Percentiles rank a stretch among this genome's conserved stretches.
These are phyloP conservation scores for Fragilaria radians DNA, from an alignment of 108 stramenopile genomes.

Conservation along the genomic window DNA sequence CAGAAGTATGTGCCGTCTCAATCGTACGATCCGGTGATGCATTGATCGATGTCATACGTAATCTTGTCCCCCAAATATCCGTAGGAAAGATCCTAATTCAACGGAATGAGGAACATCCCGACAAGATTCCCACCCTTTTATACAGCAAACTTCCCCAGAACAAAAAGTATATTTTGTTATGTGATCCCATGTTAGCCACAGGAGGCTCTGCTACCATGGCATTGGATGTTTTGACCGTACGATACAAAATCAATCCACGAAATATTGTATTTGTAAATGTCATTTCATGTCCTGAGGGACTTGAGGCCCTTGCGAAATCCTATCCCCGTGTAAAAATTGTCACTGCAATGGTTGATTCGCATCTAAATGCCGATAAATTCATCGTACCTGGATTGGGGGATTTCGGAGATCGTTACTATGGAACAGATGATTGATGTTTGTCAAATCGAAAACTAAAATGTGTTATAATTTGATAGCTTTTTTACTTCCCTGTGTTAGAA, in stretches of 20 bases:
- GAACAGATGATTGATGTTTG: too few relatives aligned
- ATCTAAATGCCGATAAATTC: conserved; percentile 90
- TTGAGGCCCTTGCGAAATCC: conserved; percentile 36
- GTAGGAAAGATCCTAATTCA: conserved; percentile 98
- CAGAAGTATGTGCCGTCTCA: conserved; percentile 73
- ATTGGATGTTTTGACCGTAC: conserved; percentile 53
- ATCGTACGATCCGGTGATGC: conserved; percentile 93
- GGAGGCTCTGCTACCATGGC: conserved; percentile 90
- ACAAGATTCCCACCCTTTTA: conserved; percentile 79
- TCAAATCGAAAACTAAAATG: too few relatives aligned
- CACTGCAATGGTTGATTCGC: conserved; percentile 83
- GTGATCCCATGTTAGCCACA: conserved; percentile 99
- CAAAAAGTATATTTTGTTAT: conserved; percentile 78
- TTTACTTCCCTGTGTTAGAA: too few relatives aligned
- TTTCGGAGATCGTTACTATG: conserved; percentile 36
- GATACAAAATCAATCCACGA: conserved; percentile 48
- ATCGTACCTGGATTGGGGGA: conserved; percentile 98
- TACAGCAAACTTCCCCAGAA: conserved; percentile 89
- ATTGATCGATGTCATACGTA: conserved; percentile 79
- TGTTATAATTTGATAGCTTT: too few relatives aligned
- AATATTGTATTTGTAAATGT: conserved; percentile 92
- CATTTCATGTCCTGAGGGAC: conserved; percentile 94
- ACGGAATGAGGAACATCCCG: conserved; percentile 80
- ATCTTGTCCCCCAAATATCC: conserved; percentile 56
- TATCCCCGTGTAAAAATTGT: conserved; percentile 82